Percentiles rank a stretch among this genome's conserved stretches.
phyloP scores from a whole-genome alignment of 305 asterid species.

The Plantago rigida region DNA sequence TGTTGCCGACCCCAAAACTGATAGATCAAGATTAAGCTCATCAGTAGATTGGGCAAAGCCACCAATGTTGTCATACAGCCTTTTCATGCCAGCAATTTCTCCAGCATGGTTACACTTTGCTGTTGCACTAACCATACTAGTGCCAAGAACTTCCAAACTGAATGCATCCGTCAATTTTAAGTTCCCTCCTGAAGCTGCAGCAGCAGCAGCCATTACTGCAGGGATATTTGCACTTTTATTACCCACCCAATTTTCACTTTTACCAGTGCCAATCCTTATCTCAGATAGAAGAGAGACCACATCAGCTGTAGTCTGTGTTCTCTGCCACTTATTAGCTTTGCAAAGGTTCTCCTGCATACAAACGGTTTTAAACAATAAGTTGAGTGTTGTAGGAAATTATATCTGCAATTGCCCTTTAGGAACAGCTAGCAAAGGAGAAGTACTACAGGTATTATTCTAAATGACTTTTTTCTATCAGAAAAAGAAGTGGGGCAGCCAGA shows the following conservation, averaged over 20 bases:
- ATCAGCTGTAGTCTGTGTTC: constrained; percentile 86
- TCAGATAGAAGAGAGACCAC: constrained; percentile 95
- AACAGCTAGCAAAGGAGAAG: neutral
- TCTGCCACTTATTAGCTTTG: constrained; percentile 89
- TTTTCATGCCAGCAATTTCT: constrained; percentile 98
- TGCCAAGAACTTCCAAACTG: constrained; percentile 90
- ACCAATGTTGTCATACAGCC: constrained; percentile 83
- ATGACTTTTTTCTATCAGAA: too few species aligned
- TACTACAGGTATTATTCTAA: too few species aligned
- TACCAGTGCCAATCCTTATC: constrained; percentile 95
- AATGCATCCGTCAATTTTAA: constrained; percentile 83
- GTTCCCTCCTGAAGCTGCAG: constrained; percentile 97
- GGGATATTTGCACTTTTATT: constrained; percentile 80
- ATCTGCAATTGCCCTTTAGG: neutral
- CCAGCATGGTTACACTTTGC: constrained; percentile 98
- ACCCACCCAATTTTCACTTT: constrained; percentile 95
- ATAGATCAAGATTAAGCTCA: constrained; percentile 52
- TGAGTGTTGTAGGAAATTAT: constrained; percentile 20
- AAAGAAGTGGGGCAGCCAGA: too few species aligned
- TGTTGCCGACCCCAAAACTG: constrained; percentile 37
- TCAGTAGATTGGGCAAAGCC: constrained; percentile 44
- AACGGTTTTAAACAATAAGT: constrained; percentile 22
- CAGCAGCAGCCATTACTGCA: constrained; percentile 96
- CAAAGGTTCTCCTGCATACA: constrained; percentile 79
- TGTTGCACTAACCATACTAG: constrained; percentile 93